Evolutionary conservation across 805 yeast genomes (phyloP), one percentile per base, ranked within the genome.

Genomic region (Debaryomyces maramus): DNA sequence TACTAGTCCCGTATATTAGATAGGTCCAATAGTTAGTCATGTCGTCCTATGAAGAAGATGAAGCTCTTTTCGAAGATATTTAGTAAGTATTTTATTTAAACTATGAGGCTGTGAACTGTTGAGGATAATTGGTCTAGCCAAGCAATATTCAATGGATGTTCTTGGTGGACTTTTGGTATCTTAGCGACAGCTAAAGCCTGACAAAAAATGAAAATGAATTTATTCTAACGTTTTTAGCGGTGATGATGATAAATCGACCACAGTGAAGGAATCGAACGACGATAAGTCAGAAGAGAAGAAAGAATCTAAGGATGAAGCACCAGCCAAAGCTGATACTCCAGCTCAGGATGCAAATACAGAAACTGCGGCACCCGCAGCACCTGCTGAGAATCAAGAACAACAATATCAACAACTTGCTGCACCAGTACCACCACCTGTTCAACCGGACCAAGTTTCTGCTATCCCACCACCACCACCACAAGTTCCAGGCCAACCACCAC

Each of bases 1-100:
- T 31, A 35, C 32, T 26, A 43, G 40, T 41, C 29, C 20, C 43
- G 43, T 40, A 40, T 35, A 38, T 39, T 43, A 43, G 42, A 26
- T 43, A 43, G 45, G 32, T 35, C 38, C 36, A 32, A 24, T 31
- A 26, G 26, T 24, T 28, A 39, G 42, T 13, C 43, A 61, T 61
- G 67, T 61, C 67, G 27, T 45, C 51, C 33, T 77, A 84, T 45
- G 96, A 88, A 67, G 97, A 89, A 69, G 97, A 90, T 67, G 97
- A 89, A 63, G 91, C 88, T 55, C 83, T 86, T 62, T 90, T 90
- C 65, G 95, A 89, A 67, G 97, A 90, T 62, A 87, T 90, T 67
- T 90, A 90, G 67, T 67, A 32, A 19, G 46, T 43, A 43, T 43
- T 34, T 33, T 33, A n/a, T 22, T 33, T 21, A 15, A 33, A 5